Evolutionary conservation across 352 stramenopile species (phyloP), one percentile per base, ranked within the genome.

Genomic region (Aphanomyces euteiches): DNA sequence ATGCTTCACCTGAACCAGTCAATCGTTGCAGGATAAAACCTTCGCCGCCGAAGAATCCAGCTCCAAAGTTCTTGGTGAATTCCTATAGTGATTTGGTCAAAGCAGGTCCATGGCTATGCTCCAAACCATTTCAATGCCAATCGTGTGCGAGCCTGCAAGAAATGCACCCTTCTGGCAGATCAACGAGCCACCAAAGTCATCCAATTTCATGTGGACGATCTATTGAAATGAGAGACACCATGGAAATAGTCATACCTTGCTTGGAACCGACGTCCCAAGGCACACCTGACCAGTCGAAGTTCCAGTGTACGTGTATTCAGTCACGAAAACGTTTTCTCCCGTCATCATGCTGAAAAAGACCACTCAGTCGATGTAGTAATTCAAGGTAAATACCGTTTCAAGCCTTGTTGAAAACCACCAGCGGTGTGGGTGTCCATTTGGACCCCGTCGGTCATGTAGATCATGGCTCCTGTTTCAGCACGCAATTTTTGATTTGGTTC

Each of bases 361-460:
- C 39, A 71, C 5, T 7, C 13, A 15, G 57, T n/a, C n/a, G 56
- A 63, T 21, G 43, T 39, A 41, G 19, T n/a, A n/a, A 17, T 17
- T 40, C 7, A 72, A 84, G 84, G 61, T 87, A 75, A 79, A 34
- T 88, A 91, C 73, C 92, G 82, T 74, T 93, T 87, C 59, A 97
- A 79, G 28, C 88, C 92, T 70, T 92, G 78, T 7, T 90, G 85
- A 39, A 97, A 77, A 3, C 92, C 94, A n/a, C 90, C 93, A n/a
- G 89, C 92, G 7, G 89, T 96, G 0, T 82, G 93, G 39, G 89
- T 97, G 53, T 96, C 83, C 85, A 98, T 96, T 38, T 90, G 79
- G 6, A 98, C 83, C 37, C 89, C 89, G 40, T 98, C 81, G 6
- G 91, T 98, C 93, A 98, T 98, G 79, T 97, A 98, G 54, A 98